Conservation (phyloP, 352 stramenopile genomes). For the Aphanomyces euteiches region DNA sequence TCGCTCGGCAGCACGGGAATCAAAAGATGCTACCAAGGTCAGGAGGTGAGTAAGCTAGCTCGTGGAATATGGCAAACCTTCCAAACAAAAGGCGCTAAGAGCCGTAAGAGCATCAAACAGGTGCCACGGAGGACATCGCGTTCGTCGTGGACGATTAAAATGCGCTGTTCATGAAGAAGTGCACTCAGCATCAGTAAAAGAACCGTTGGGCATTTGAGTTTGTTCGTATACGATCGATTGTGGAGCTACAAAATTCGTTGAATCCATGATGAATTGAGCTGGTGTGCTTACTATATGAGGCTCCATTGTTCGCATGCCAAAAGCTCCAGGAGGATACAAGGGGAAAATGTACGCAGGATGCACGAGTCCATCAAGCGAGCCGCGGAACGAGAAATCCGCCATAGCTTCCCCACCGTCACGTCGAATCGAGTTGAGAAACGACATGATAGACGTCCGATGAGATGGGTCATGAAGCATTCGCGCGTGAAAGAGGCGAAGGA, state of each 20-base stretch:
- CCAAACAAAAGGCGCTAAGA: constrained; percentile 13
- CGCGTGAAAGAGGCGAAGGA: constrained; percentile 23
- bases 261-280: background rate
- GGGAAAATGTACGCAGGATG: constrained; percentile 22
- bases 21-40: constrained; percentile 6
- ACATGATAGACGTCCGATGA: background rate
- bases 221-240: constrained; percentile 23
- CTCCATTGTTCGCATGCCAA: constrained; percentile 19
- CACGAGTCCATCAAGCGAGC: background rate
- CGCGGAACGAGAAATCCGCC: background rate
- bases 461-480: constrained; percentile 19
- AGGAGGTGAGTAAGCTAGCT: background rate
- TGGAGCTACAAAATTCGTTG: constrained; percentile 3
- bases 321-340: constrained; percentile 11
- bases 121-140: constrained; percentile 16
- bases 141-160: constrained; percentile 24
- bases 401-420: background rate
- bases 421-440: constrained; percentile 16
- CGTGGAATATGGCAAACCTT: background rate
- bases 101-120: constrained; percentile 10
- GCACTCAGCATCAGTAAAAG: constrained; percentile 16
- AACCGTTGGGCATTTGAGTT: constrained; percentile 7
- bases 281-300: constrained; percentile 4
- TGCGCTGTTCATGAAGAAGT: constrained; percentile 14
- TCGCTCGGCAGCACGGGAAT: constrained; percentile 16